A percentile compares a stretch with the other conserved stretches of the same genome.
Conservation (phyloP, 208 protist genomes). For the Sergeia podlipaevii region DNA sequence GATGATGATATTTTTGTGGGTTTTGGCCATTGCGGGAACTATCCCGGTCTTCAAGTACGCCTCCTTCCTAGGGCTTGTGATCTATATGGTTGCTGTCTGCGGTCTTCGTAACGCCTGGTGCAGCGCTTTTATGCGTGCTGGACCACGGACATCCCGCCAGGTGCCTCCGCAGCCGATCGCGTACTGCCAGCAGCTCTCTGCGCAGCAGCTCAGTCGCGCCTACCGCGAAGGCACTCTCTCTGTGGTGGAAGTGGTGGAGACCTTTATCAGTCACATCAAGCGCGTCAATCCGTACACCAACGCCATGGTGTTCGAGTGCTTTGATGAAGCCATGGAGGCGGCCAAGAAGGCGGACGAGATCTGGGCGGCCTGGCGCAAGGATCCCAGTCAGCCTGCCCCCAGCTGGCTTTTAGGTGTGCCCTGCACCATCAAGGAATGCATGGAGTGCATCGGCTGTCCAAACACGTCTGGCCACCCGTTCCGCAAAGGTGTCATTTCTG, state of each 20-base stretch:
- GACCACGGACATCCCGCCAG: slow-evolving; percentile 61
- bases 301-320: slow-evolving; percentile 78
- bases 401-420: slow-evolving; percentile 84
- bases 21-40: slow-evolving; percentile 12
- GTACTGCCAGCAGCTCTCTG: slow-evolving; percentile 76
- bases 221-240: slow-evolving; percentile 54
- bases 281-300: slow-evolving; percentile 79
- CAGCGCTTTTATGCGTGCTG: slow-evolving; percentile 34
- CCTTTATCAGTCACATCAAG: slow-evolving; percentile 84
- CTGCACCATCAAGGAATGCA: slow-evolving; percentile 88
- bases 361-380: slow-evolving; percentile 57
- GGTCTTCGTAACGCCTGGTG: slow-evolving; percentile 42
- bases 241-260: slow-evolving; percentile 54
- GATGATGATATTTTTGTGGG: not conserved
- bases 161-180: slow-evolving; percentile 60
- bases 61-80: slow-evolving; percentile 26
- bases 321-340: slow-evolving; percentile 63
- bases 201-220: slow-evolving; percentile 54
- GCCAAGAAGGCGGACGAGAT: slow-evolving; percentile 51
- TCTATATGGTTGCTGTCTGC: slow-evolving; percentile 30
- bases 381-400: slow-evolving; percentile 36
- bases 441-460: slow-evolving; percentile 72
- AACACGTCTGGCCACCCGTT: slow-evolving; percentile 71
- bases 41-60: slow-evolving; percentile 13
- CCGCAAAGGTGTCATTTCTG: slow-evolving; percentile 39